phyloP scores from a whole-genome alignment of 2,329 filamentous ascomycete species.

The Diaporthe caulivora region DNA sequence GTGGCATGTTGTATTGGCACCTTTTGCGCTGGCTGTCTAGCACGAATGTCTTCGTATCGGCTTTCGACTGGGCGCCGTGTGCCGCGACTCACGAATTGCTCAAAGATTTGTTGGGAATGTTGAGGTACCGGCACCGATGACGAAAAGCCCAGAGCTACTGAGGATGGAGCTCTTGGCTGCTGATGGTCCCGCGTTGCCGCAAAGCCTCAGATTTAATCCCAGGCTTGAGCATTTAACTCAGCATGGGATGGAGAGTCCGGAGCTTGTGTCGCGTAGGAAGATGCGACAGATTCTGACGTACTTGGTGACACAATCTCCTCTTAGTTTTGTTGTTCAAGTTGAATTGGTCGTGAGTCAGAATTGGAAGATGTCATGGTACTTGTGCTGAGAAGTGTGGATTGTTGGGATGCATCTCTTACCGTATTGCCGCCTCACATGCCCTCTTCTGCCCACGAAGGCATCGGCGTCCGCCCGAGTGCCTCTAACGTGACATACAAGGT shows the following conservation, averaged over 20 bases:
- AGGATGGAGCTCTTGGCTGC: background rate
- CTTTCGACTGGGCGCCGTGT: background rate
- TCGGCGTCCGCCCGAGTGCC: no score
- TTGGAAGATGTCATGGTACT: background rate
- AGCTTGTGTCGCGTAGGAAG: background rate
- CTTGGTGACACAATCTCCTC: background rate
- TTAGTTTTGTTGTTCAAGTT: background rate
- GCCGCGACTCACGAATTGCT: no score
- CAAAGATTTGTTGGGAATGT: background rate
- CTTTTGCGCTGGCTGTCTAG: background rate
- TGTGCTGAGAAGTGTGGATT: background rate
- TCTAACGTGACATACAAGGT: fast-evolving
- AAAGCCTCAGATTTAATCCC: background rate
- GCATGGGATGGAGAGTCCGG: no score
- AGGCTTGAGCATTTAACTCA: background rate
- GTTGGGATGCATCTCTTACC: background rate
- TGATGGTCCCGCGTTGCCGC: background rate
- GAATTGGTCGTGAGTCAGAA: background rate
- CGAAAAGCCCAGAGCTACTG: background rate
- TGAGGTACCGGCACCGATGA: background rate
- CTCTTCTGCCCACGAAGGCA: no score
- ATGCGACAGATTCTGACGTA: background rate
- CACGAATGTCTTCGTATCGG: background rate
- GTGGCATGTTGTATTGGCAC: no score
- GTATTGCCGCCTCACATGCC: background rate